A percentile compares a stretch with the other conserved stretches of the same genome.
These are phyloP conservation scores for Phyllosticta paracitricarpa DNA, from an alignment of 2,329 filamentous ascomycete species.

Conservation along the genomic window DNA sequence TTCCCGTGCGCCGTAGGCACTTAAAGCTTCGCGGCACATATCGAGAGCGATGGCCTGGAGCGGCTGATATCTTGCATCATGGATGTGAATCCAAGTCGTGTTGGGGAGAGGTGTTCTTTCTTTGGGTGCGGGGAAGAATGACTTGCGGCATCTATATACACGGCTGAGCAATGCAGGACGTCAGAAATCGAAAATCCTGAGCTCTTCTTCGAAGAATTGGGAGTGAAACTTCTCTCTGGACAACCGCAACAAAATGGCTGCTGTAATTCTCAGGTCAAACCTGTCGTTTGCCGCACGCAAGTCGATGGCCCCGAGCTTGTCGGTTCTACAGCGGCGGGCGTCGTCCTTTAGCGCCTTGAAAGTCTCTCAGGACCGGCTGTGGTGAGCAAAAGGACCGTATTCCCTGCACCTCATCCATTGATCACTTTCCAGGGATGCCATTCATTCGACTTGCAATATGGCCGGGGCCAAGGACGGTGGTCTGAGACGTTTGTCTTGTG, in stretches of 20 bases:
- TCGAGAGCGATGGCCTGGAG: background rate
- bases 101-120: background rate
- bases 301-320: background rate
- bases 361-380: background rate
- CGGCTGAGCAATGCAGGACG: background rate
- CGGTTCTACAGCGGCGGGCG: background rate
- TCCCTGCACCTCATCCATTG: background rate
- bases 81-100: background rate
- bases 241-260: background rate
- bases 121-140: background rate
- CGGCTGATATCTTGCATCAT: background rate
- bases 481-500: conserved; percentile 12
- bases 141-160: background rate
- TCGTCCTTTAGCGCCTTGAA: background rate
- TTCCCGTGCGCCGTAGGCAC: background rate
- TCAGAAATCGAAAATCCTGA: background rate
- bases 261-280: background rate
- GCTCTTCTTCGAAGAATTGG: background rate
- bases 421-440: background rate
- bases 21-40: background rate
- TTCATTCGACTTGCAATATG: background rate
- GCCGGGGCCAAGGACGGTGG: conserved; percentile 6
- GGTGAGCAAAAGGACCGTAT: background rate
- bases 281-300: background rate
- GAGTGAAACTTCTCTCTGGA: background rate